phyloP scores from a whole-genome alignment of 768 basidiomycete species.

The Macrolepiota dolichaula region DNA sequence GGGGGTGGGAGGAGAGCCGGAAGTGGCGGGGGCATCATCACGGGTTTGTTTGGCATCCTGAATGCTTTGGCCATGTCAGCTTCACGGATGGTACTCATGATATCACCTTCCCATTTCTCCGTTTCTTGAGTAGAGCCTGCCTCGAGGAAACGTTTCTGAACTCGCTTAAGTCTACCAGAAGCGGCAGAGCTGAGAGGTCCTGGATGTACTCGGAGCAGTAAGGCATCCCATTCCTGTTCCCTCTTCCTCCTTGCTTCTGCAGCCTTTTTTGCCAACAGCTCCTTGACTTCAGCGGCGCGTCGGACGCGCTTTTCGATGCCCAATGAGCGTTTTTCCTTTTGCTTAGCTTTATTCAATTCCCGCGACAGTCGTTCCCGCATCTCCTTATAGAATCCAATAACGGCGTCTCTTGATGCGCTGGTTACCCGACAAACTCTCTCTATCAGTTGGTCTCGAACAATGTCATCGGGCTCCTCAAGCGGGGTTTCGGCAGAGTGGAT shows the following conservation, averaged over 20 bases:
- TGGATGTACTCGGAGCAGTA: conserved; percentile 56
- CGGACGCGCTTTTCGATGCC: conserved; percentile 27
- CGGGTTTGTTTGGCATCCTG: conserved; percentile 26
- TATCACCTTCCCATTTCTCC: conserved; percentile 62
- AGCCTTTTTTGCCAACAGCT: conserved; percentile 58
- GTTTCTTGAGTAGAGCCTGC: conserved; percentile 47
- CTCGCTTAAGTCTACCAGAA: conserved; percentile 44
- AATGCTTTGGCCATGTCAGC: conserved; percentile 45
- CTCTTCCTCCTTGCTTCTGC: conserved; percentile 56
- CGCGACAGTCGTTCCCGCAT: conserved; percentile 33
- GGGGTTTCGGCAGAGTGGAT: conserved; percentile 39
- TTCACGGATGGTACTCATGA: conserved; percentile 53
- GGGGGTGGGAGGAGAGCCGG: conserved; percentile 19
- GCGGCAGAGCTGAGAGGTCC: conserved; percentile 44
- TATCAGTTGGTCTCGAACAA: conserved; percentile 30
- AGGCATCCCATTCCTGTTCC: conserved; percentile 61
- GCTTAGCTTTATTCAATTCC: conserved; percentile 41
- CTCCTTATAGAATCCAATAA: conserved; percentile 42
- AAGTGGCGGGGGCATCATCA: conserved; percentile 4
- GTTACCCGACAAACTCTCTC: conserved; percentile 48
- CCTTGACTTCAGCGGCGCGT: conserved; percentile 43
- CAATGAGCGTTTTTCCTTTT: conserved; percentile 29
- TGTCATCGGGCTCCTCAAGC: conserved; percentile 42
- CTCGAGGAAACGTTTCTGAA: conserved; percentile 58
- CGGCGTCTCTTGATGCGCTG: conserved; percentile 50